These are phyloP conservation scores for Gaertneriomyces sp. DNA, from an alignment of 192 early-diverging fungal genomes.

Conservation along the genomic window DNA sequence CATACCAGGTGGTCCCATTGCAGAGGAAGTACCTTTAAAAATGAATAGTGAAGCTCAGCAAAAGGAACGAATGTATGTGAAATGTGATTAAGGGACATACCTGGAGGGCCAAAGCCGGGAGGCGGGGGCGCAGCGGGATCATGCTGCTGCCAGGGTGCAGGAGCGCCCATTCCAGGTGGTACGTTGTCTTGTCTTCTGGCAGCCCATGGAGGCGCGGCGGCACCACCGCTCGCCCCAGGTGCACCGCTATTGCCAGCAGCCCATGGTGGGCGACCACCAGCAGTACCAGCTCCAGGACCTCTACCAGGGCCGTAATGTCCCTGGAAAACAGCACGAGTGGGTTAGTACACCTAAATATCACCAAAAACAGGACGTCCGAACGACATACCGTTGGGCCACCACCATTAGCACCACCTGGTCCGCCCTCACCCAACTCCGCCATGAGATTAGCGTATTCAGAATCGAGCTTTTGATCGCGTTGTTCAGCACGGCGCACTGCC, in stretches of 20 bases:
- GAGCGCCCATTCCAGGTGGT: background rate
- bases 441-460: constrained; percentile 88
- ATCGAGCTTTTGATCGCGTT: constrained; percentile 83
- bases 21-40: too few relatives aligned
- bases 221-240: background rate
- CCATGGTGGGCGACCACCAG: constrained; percentile 10
- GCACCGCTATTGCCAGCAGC: constrained; percentile 5
- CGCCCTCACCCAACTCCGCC: constrained; percentile 81
- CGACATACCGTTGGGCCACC: background rate
- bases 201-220: constrained; percentile 23
- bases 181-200: background rate
- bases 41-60: background rate
- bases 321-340: background rate
- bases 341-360: background rate
- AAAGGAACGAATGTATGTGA: background rate
- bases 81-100: background rate
- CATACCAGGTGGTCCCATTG: background rate
- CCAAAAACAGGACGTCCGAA: background rate
- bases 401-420: constrained; percentile 7
- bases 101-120: constrained; percentile 23
- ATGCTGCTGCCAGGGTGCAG: constrained; percentile 23
- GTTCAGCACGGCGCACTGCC: constrained; percentile 62
- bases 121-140: constrained; percentile 4
- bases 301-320: constrained; percentile 20
- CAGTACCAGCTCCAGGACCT: background rate